Percentiles rank a stretch among this genome's conserved stretches.
Conservation (phyloP, 257 asterid species). For the Nicotiana benthamiana region DNA sequence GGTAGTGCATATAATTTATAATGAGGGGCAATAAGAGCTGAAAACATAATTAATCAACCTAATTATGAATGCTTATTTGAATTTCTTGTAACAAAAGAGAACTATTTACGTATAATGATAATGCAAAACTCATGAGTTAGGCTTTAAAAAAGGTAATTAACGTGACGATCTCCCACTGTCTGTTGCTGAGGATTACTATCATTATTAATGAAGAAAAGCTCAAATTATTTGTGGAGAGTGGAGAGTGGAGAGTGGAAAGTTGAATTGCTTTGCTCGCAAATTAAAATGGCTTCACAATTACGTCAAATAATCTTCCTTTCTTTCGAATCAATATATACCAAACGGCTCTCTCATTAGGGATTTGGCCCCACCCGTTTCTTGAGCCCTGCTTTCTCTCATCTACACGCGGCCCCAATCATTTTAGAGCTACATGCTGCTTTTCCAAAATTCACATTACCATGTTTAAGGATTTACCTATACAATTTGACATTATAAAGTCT, state of each 20-base stretch:
- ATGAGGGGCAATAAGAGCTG: background rate
- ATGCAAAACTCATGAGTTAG: background rate
- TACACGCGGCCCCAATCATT: too few species aligned
- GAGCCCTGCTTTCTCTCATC: background rate
- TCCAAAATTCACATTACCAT: background rate
- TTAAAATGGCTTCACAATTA: background rate
- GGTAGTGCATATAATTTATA: background rate
- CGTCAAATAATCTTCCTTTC: conserved; percentile 2
- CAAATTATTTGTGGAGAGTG: background rate
- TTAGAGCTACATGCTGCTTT: too few species aligned
- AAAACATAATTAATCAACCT: background rate
- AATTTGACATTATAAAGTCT: background rate
- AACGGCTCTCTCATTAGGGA: too few species aligned
- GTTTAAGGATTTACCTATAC: too few species aligned
- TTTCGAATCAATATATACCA: conserved; percentile 2
- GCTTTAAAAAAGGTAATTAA: background rate
- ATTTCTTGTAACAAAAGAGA: background rate
- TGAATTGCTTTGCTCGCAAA: background rate
- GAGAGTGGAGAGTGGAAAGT: background rate
- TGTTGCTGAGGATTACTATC: conserved; percentile 6
- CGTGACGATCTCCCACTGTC: conserved; percentile 5
- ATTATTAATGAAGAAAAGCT: background rate
- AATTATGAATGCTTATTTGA: background rate
- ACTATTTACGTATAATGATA: background rate
- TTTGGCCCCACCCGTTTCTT: background rate